These are phyloP conservation scores for Colletotrichum sidae DNA, from an alignment of 2,329 filamentous ascomycete species.

Conservation along the genomic window DNA sequence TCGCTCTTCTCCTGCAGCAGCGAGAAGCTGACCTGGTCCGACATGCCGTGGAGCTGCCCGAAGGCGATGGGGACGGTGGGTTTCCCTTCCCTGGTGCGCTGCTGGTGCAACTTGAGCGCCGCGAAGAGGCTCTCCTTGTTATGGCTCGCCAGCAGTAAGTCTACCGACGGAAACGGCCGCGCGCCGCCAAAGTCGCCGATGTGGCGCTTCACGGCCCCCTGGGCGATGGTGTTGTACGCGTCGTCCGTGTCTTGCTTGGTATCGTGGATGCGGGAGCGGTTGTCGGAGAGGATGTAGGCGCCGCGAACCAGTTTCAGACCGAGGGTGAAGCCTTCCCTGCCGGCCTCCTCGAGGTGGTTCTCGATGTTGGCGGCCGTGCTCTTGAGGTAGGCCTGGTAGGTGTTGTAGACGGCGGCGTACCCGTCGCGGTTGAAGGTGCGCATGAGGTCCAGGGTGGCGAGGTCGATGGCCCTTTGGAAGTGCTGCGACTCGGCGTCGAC, in stretches of 20 bases:
- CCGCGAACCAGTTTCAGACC: slow-evolving; percentile 69
- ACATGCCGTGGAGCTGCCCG: slow-evolving; percentile 68
- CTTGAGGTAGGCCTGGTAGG: slow-evolving; percentile 69
- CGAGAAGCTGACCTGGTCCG: slow-evolving; percentile 65
- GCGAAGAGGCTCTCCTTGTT: slow-evolving; percentile 56
- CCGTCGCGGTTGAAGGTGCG: slow-evolving; percentile 52
- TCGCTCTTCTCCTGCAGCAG: slow-evolving; percentile 54
- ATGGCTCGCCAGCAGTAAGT: slow-evolving; percentile 66
- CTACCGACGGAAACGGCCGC: slow-evolving; percentile 54
- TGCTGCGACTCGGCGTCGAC: slow-evolving; percentile 60
- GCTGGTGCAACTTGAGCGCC: slow-evolving; percentile 56
- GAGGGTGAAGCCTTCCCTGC: slow-evolving; percentile 60
- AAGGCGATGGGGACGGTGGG: slow-evolving; percentile 55
- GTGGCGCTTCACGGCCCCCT: slow-evolving; percentile 47
- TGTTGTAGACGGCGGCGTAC: slow-evolving; percentile 56
- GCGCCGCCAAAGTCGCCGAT: slow-evolving; percentile 54
- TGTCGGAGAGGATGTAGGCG: slow-evolving; percentile 65
- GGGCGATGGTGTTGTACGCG: slow-evolving; percentile 62
- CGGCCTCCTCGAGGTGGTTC: slow-evolving; percentile 57
- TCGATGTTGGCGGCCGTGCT: slow-evolving; percentile 55
- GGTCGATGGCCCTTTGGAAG: slow-evolving; percentile 54
- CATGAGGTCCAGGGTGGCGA: slow-evolving; percentile 49
- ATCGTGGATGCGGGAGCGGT: slow-evolving; percentile 61
- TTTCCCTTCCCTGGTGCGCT: slow-evolving; percentile 49
- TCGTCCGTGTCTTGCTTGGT: slow-evolving; percentile 64